phyloP scores from a whole-genome alignment of 805 yeast species.

The Wickerhamiella slavikovae region DNA sequence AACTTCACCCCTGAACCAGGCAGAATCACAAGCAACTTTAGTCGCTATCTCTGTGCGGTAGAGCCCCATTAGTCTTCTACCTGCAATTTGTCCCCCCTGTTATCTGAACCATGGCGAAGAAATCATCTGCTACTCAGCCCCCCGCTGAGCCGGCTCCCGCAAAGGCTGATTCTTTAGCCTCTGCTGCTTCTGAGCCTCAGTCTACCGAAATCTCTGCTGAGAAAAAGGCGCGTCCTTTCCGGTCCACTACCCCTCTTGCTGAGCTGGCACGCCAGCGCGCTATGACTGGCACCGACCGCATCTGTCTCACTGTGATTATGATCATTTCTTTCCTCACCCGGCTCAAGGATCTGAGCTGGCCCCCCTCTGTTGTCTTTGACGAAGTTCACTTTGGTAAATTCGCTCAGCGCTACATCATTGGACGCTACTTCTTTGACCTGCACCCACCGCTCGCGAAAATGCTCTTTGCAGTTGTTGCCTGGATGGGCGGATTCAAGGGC shows the following conservation, averaged over 20 bases:
- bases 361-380: constrained; percentile 73
- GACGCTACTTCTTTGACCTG: constrained; percentile 46
- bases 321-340: constrained; percentile 38
- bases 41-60: too few species aligned
- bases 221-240: too few species aligned
- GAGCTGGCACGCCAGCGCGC: constrained; percentile 11
- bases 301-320: constrained; percentile 21
- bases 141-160: too few species aligned
- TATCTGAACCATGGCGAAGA: too few species aligned
- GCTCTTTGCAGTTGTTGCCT: constrained; percentile 33
- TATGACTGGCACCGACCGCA: constrained; percentile 9
- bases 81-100: too few species aligned
- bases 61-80: too few species aligned
- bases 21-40: too few species aligned
- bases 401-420: constrained; percentile 55
- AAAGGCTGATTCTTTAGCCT: too few species aligned
- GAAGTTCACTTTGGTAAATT: constrained; percentile 96
- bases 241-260: constrained; percentile 12
- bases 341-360: constrained; percentile 36
- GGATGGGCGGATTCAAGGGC: constrained; percentile 32
- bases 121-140: too few species aligned
- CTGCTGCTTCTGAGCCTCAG: too few species aligned
- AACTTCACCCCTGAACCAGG: too few species aligned
- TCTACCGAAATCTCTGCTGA: too few species aligned
- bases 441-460: constrained; percentile 55